Conservation (phyloP, 2,329 filamentous ascomycete species). For the Alternaria longipes region DNA sequence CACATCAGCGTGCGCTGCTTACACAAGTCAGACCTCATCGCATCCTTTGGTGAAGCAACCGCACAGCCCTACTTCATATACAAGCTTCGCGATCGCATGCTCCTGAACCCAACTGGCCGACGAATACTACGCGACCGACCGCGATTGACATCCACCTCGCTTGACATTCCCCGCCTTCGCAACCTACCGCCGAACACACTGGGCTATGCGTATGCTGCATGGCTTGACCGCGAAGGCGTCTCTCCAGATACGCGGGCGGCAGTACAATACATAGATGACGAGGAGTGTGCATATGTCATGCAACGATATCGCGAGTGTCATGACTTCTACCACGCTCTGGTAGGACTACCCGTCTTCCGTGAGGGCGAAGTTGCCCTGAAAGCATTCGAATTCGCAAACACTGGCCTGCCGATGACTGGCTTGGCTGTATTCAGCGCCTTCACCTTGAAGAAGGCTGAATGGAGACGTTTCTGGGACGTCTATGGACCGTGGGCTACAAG, state of each 20-base stretch:
- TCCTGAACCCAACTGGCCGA: constrained; percentile 81
- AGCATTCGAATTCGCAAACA: constrained; percentile 97
- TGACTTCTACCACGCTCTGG: constrained; percentile 96
- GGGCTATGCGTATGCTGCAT: constrained; percentile 82
- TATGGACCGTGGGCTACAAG: constrained; percentile 91
- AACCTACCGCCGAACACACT: constrained; percentile 76
- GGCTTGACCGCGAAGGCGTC: constrained; percentile 95
- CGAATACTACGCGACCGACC: constrained; percentile 91
- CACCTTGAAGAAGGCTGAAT: constrained; percentile 69
- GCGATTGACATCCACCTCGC: constrained; percentile 78
- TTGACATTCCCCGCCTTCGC: constrained; percentile 76
- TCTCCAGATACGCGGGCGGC: constrained; percentile 84
- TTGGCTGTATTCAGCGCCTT: constrained; percentile 78
- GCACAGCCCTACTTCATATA: constrained; percentile 95
- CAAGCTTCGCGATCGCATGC: constrained; percentile 91
- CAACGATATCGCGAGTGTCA: constrained; percentile 97
- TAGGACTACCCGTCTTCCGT: constrained; percentile 87
- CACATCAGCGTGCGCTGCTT: background rate
- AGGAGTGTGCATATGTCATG: constrained; percentile 98
- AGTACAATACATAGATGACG: constrained; percentile 92
- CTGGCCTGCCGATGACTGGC: constrained; percentile 92
- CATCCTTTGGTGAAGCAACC: constrained; percentile 91
- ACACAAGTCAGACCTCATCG: constrained; percentile 78
- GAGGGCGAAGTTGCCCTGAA: constrained; percentile 98
- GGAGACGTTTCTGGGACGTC: constrained; percentile 72